These are phyloP conservation scores for Trichoderma sp. DNA, from an alignment of 2,329 filamentous ascomycete genomes.

Conservation along the genomic window DNA sequence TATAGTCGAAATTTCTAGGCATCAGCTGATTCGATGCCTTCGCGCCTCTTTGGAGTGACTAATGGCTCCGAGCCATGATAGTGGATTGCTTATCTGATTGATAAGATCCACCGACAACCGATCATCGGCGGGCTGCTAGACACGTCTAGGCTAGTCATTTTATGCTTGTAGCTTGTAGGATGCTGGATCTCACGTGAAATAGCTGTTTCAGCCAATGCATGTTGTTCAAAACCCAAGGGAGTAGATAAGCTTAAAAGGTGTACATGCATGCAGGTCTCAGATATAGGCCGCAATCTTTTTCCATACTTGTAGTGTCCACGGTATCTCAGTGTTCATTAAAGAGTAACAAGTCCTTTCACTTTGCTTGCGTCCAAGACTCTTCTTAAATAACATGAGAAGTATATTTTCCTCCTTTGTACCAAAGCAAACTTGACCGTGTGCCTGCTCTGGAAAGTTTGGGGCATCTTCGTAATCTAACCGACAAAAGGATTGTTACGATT, in stretches of 20 bases:
- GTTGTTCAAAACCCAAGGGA: not conserved
- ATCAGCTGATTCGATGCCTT: conserved; percentile 8
- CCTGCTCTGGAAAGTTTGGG: not conserved
- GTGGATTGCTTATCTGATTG: conserved; percentile 19
- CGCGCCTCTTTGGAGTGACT: not conserved
- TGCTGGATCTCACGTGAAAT: not conserved
- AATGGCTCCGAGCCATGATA: conserved; percentile 12
- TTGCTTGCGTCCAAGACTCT: not conserved
- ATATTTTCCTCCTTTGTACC: not conserved
- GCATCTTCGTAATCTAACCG: not conserved
- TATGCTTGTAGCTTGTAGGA: not conserved
- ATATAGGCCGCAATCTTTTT: not conserved
- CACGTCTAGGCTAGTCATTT: not conserved
- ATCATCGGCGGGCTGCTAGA: not conserved
- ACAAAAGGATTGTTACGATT: not conserved
- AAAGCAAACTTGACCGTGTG: not conserved
- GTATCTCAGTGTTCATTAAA: not conserved
- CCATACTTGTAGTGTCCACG: not conserved
- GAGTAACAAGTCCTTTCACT: not conserved
- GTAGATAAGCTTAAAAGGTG: not conserved
- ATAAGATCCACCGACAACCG: conserved; percentile 22
- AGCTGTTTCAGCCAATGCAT: not conserved
- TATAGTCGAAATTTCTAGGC: not conserved
- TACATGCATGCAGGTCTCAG: too few species aligned
- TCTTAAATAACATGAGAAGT: not conserved